Evolutionary conservation across 176 grass and related monocot species (phyloP).

Genomic region (Dactylis glomerata): DNA sequence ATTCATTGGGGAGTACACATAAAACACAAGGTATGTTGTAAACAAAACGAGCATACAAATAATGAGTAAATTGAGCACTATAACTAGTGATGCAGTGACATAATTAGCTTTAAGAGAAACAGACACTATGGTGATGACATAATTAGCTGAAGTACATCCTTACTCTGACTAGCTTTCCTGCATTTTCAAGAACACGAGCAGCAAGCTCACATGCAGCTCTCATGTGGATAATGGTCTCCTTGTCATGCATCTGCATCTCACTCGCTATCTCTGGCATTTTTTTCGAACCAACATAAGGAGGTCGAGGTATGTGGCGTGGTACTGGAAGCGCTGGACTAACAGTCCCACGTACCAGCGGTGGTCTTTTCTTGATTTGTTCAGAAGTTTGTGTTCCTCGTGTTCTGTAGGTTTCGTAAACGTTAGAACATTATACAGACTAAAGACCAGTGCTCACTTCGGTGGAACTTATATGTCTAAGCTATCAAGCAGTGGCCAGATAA

Average conservation of each 20-base stretch:
- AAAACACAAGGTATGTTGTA: not conserved
- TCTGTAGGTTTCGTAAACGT: constrained; percentile 34
- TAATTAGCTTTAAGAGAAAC: constrained; percentile 5
- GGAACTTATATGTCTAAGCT: not conserved
- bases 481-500: not conserved
- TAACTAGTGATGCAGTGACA: not conserved
- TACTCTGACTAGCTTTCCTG: constrained; percentile 88
- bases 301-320: constrained; percentile 59
- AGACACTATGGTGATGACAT: not conserved
- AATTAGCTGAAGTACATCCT: constrained; percentile 1
- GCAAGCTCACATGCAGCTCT: constrained; percentile 78
- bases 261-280: constrained; percentile 59
- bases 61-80: not conserved
- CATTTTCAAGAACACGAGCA: constrained; percentile 75
- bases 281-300: constrained; percentile 65
- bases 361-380: constrained; percentile 53
- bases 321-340: constrained; percentile 69
- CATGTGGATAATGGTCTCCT: constrained; percentile 68
- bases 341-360: constrained; percentile 56
- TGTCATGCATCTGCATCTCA: constrained; percentile 78
- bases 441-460: not conserved
- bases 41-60: not conserved
- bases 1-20: constrained; percentile 3
- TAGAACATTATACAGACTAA: not conserved
- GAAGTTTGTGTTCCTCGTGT: constrained; percentile 28